Evolutionary conservation across 2,329 filamentous ascomycete genomes (phyloP).

Genomic region (Penicillium verrucosum): DNA sequence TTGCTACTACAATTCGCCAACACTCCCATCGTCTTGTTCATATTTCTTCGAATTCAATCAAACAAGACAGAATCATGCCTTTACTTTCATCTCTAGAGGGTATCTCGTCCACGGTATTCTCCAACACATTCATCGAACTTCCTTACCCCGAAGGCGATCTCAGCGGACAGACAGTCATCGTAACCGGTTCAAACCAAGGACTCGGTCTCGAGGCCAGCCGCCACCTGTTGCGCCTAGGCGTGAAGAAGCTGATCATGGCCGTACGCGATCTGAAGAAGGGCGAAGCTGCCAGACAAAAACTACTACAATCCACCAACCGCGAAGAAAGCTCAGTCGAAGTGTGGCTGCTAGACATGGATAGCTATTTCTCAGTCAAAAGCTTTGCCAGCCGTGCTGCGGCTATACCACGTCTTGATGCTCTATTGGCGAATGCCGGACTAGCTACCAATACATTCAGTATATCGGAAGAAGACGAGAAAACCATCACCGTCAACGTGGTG

Average conservation of each 20-base stretch:
- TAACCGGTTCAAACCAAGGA: constrained; percentile 47
- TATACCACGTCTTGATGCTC: constrained; percentile 31
- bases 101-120: background rate
- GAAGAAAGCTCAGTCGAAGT: constrained; percentile 6
- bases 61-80: background rate
- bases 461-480: constrained; percentile 8
- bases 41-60: background rate
- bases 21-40: background rate
- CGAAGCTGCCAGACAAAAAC: constrained; percentile 4
- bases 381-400: constrained; percentile 29
- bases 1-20: background rate
- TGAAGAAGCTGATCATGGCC: constrained; percentile 7
- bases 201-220: constrained; percentile 10
- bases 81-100: constrained; percentile 4
- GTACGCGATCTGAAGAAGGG: constrained; percentile 8
- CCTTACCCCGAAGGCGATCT: constrained; percentile 5
- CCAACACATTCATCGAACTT: constrained; percentile 15
- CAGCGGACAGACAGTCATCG: constrained; percentile 35
- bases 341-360: constrained; percentile 37
- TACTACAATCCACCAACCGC: constrained; percentile 4
- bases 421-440: constrained; percentile 44
- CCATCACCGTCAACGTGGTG: constrained; percentile 41
- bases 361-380: constrained; percentile 30
- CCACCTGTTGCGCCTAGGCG: constrained; percentile 7
- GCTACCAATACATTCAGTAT: constrained; percentile 43